Evolutionary conservation across 257 asterid genomes (phyloP), one percentile per base, ranked within the genome.

Genomic region (Ligustrum vulgare): DNA sequence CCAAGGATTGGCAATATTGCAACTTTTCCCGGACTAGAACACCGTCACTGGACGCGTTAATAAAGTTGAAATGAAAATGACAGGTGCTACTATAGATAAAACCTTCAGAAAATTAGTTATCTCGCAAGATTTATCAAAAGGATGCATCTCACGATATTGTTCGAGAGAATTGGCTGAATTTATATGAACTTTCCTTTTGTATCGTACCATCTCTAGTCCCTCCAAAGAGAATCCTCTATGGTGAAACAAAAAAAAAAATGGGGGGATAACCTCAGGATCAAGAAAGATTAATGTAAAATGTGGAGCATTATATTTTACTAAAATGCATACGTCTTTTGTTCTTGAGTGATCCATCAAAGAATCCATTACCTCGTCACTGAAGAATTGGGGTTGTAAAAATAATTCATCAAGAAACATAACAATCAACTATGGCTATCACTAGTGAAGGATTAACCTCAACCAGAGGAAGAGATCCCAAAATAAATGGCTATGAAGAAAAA

Each of bases 391-490:
- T 60, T 60, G 33, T 60, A 60, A 60, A 54, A 22, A 22, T 60
- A 60, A 60, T 60, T 60, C 16, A 22, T 5, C 66, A 20, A 23
- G 66, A 60, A 60, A 60, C 66, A 22, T 60, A 23, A 60, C 34
- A 60, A 25, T 22, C 2, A 22, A 60, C 5, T 8, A 25, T 23
- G 22, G 69, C 58, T 43, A 43, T 33, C 16, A 45, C 72, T 20
- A 70, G 51, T 39, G 15, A 70, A 67, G 70, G 39, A 63, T 54
- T 75, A 67, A 8, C 41, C 34, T 54, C 64, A 32, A 74, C 12
- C 70, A 37, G 67, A 69, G 58, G 79, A 79, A 6, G 51, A 66
- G 78, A 72, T 28, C 43, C 66, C 23, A 6, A 69, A 63, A 20
- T 12, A 66, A 25, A 37, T 64, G 69, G 82, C 74, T 36, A 39